Base-by-base conservation (phyloP, 139 green algal species). In the Micromonas commoda region DNA sequence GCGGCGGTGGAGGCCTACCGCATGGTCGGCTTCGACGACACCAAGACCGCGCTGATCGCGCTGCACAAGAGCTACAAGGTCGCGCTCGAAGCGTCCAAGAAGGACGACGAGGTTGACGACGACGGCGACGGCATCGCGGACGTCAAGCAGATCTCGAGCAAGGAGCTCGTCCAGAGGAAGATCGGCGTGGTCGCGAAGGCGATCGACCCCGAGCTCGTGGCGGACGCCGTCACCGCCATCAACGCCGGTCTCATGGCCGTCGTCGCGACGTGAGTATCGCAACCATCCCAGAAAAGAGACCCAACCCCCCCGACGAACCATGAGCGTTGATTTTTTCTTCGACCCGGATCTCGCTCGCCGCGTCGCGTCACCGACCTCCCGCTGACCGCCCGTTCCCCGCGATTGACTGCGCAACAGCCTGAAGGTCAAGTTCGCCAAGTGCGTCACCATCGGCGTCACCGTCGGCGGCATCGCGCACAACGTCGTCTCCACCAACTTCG, bases 1-100 rank as follows among this genome's bases (percentile, higher is more conserved):
- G 77, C 77, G 32, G 77, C 77, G 13, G 65, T 82, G 65, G 77
- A 82, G 54, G 77, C 77, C 26, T 82, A 78, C 37, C 35, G 77
- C 2, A 80, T 82, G 4, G 45, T 33, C 28, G 64, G 64, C 13
- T 71, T 26, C 28, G 28, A 29, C 6, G 5, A 28, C 21, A 64
- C 45, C 24, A 28, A 32, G 35, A 76, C 4, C 53, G 60, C 73
- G 64, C 64, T 71, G 64, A 71, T 9, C 6, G 4, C 34, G 6
- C 65, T 82, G 51, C 2, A 28, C 51, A 16, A 78, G 3, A 79
- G n/a, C 77, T 71, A 64, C 77, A 66, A 78, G 2, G 65, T 78
- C 23, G 77, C 77, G 33, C 9, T 63, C 28, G 66, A 28, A 74
- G 77, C 77, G n/a, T 70, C 34, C 28, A 31, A 78, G 32, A 82